Percentiles rank a stretch among this genome's conserved stretches.
phyloP scores from a whole-genome alignment of 2,329 filamentous ascomycete genomes.

The Fusarium pseudocircinatum region DNA sequence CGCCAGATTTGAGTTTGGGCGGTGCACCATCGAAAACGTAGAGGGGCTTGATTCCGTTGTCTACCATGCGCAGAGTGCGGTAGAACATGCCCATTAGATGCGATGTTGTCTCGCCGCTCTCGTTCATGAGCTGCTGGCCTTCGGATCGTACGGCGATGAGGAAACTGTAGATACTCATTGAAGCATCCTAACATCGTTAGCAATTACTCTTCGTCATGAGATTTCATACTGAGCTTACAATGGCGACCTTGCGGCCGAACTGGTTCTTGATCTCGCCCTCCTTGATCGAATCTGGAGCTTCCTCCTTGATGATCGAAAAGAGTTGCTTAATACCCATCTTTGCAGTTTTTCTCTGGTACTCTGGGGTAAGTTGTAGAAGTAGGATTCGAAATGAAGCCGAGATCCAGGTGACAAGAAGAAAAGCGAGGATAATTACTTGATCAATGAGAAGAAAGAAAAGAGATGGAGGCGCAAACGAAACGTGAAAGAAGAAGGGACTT shows the following conservation, averaged over 20 bases:
- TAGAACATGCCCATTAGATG: slow-evolving; percentile 99
- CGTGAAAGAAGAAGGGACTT: slow-evolving; percentile 29
- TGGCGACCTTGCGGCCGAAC: slow-evolving; percentile 97
- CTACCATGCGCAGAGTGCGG: slow-evolving; percentile 95
- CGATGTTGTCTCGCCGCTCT: slow-evolving; percentile 95
- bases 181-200: slow-evolving; percentile 58
- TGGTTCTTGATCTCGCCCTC: slow-evolving; percentile 98
- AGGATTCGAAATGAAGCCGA: background rate
- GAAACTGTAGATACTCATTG: slow-evolving; percentile 99
- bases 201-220: background rate
- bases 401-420: background rate
- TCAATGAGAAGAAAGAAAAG: background rate
- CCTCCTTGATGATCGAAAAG: slow-evolving; percentile 85
- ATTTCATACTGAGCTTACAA: slow-evolving; percentile 69
- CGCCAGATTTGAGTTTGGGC: slow-evolving; percentile 96
- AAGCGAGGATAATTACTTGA: background rate
- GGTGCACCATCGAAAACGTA: slow-evolving; percentile 98
- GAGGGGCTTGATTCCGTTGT: slow-evolving; percentile 98
- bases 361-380: background rate
- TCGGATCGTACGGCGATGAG: slow-evolving; percentile 96
- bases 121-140: slow-evolving; percentile 94
- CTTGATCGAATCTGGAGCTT: slow-evolving; percentile 95
- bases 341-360: slow-evolving; percentile 18
- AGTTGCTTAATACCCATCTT: slow-evolving; percentile 77
- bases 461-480: slow-evolving; percentile 13